Evolutionary conservation across 176 grass and related monocot species (phyloP).

Genomic region (Poa annua): DNA sequence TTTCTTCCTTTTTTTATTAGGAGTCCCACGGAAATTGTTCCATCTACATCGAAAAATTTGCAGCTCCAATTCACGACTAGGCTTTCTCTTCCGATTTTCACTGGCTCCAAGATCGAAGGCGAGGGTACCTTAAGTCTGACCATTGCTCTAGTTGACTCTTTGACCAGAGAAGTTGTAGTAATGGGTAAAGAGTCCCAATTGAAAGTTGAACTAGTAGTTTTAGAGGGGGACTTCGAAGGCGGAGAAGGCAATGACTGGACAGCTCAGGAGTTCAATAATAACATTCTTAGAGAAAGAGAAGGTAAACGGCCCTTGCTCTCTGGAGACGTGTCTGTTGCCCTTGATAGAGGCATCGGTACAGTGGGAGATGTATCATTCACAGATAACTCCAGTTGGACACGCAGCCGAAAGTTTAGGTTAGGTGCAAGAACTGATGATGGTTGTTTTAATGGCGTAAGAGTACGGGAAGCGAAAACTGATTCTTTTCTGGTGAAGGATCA

Average conservation of each 20-base stretch:
- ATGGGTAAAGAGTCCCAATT: conserved; percentile 48
- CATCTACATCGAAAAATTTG: conserved; percentile 53
- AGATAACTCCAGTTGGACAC: conserved; percentile 98
- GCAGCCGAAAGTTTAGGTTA: conserved; percentile 91
- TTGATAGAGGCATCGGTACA: conserved; percentile 60
- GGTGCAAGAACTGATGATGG: conserved; percentile 82
- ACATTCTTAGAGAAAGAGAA: conserved; percentile 90
- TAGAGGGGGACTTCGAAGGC: conserved; percentile 90
- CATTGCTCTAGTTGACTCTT: conserved; percentile 68
- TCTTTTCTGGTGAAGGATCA: conserved; percentile 96
- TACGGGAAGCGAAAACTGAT: conserved; percentile 82
- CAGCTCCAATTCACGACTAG: conserved; percentile 82
- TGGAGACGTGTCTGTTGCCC: conserved; percentile 71
- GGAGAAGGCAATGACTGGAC: conserved; percentile 72
- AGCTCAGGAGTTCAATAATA: conserved; percentile 78
- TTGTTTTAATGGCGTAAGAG: conserved; percentile 66
- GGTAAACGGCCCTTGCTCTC: conserved; percentile 80
- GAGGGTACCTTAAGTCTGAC: conserved; percentile 60
- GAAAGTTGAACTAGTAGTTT: conserved; percentile 88
- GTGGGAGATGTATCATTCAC: conserved; percentile 78
- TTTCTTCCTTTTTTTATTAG: conserved; percentile 53
- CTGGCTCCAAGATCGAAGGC: conserved; percentile 84
- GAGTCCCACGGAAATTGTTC: conserved; percentile 54
- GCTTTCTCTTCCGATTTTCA: conserved; percentile 96
- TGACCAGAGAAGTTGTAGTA: conserved; percentile 53